These are phyloP conservation scores for Cadophora gregata DNA, from an alignment of 2,329 filamentous ascomycete genomes.

Conservation along the genomic window DNA sequence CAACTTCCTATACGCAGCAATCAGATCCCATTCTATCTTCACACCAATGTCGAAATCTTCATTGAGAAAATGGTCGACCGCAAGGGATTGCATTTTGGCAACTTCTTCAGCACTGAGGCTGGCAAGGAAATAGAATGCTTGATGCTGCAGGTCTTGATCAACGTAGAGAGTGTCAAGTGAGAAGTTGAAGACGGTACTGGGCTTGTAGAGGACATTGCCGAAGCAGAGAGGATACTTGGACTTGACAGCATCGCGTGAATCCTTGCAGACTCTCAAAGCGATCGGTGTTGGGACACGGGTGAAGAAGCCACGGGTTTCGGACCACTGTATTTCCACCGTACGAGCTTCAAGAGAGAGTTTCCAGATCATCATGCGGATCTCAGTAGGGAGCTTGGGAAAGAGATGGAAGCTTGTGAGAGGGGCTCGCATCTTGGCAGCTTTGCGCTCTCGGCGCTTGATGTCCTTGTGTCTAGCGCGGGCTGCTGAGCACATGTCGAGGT, in stretches of 20 bases:
- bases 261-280: slow-evolving; percentile 25
- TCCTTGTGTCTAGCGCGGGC: not conserved
- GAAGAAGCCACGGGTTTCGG: slow-evolving; percentile 23
- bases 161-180: slow-evolving; percentile 33
- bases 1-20: too few species aligned
- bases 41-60: not conserved
- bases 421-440: not conserved
- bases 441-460: not conserved
- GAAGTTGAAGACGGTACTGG: slow-evolving; percentile 33
- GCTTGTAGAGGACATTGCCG: slow-evolving; percentile 20
- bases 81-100: slow-evolving; percentile 22
- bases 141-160: not conserved
- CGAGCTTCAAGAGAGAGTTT: slow-evolving; percentile 26
- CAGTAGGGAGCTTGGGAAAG: slow-evolving; percentile 32
- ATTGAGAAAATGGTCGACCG: slow-evolving; percentile 19
- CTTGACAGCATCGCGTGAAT: slow-evolving; percentile 29
- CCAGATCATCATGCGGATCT: slow-evolving; percentile 34
- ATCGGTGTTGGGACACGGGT: slow-evolving; percentile 8
- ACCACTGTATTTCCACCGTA: slow-evolving; percentile 24
- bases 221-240: slow-evolving; percentile 29
- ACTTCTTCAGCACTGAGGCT: slow-evolving; percentile 21
- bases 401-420: slow-evolving; percentile 18
- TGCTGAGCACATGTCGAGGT: not conserved
- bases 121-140: slow-evolving; percentile 20
- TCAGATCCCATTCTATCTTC: not conserved